Base-by-base conservation (phyloP, 331 rosid species). In the Spiraea crenata region DNA sequence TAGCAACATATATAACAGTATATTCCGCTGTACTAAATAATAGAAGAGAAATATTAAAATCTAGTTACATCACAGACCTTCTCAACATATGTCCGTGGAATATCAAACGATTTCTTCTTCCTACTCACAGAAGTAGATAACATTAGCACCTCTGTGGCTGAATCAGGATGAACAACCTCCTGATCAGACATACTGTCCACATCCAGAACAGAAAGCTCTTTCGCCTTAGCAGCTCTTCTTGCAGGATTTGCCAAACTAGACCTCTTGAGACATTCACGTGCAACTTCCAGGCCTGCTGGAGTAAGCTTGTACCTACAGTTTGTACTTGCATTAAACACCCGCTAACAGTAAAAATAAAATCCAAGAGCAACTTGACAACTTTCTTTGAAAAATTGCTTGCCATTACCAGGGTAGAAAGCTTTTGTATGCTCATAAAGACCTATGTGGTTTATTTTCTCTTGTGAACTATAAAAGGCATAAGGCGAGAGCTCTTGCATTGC, bases 241-340 rank as follows among this genome's bases (percentile, higher is more conserved):
- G 9, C 9, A 8, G 52, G 52, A 6, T 48, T 13, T 13, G 14
- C 17, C 52, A 48, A 2, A 48, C 52, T n/a, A 4, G 52, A 48
- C n/a, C 52, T 48, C 52, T 4, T 13, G 52, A 13, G 52, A 48
- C 52, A 48, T 48, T 48, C 52, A 48, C 17, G 17, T 48, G 52
- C 92, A 39, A 85, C 90, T 77, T 89, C 92, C 71, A 87, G 79
- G 64, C 97, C 97, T 82, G 89, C 97, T 80, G 79, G 81, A 17
- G 93, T 92, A 58, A 89, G 81, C 96, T 87, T 89, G 86, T 85
- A 92, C 86, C 97, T 92, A 72, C 63, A 75, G 56, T 57, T 67
- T 34, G 15, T 65, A 52, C 37, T 19, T 40, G 57, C 69, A 34
- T 58, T 65, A 72, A 17, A 52, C 41, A 47, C 9, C 59, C 57